Base-by-base conservation (phyloP, 2,329 filamentous ascomycete genomes). In the Aspergillus quadricinctus region DNA sequence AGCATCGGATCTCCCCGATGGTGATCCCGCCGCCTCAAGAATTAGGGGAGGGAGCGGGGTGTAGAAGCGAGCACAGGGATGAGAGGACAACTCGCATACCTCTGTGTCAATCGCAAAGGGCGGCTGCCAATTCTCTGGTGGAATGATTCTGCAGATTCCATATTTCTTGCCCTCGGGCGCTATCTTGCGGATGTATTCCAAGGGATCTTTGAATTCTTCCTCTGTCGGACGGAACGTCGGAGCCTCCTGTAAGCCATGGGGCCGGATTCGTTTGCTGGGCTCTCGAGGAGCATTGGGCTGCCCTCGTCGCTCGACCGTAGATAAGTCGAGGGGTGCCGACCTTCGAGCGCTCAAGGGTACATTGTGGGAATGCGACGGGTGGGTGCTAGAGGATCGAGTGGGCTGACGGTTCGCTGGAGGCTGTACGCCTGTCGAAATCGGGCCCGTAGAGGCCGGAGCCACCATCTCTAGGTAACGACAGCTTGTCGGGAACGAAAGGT, bases 41-140 rank as follows among this genome's bases (percentile, higher is more conserved):
- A 46, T 14, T 46, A 41, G 4, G 19, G 35, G 14, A 27, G 10
- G 7, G 19, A 21, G 7, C 25, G 11, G 52, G 50, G 21, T 17
- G 19, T 29, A 40, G n/a, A 50, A 49, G 27, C 23, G 49, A 40
- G 28, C 14, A 56, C 59, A 50, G 43, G 27, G 25, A 53, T 10
- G 6, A 35, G 48, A 28, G 35, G 40, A 37, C 28, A 41, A 25
- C 48, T 31, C 29, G 25, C 83, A 72, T 80, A 97, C 93, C 86
- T 97, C 92, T 23, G 93, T 97, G 71, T 99, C 92, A 69, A 99
- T 95, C 46, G 92, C 92, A 73, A 99, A 97, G 17, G 91, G 83
- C 7, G 94, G 94, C 68, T 95, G 93, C 94, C 94, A 99, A 35
- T 83, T 86, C 61, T 94, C 90, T 0, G 94, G 94, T 4, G 94